These are phyloP conservation scores for Brassica rapa DNA, from an alignment of 345 rosid genomes.

Conservation along the genomic window DNA sequence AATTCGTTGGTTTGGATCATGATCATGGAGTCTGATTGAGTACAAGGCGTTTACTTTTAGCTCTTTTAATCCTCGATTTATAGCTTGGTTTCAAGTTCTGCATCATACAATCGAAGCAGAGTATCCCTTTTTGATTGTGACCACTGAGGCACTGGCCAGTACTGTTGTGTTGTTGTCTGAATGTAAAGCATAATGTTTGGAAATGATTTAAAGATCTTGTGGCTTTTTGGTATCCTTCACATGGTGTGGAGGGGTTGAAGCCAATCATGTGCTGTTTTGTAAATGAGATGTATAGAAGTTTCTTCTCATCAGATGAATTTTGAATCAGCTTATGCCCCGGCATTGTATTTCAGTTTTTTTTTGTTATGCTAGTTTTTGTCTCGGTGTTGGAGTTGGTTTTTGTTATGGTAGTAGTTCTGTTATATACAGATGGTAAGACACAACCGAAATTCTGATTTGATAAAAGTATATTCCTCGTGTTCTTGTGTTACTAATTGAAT, in stretches of 20 bases:
- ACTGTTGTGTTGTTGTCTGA: conserved; percentile 10
- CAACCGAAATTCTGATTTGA: not conserved
- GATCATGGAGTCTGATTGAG: too few relatives aligned
- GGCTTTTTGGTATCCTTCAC: not conserved
- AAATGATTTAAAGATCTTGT: conserved; percentile 3
- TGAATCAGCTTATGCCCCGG: not conserved
- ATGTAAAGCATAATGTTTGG: not conserved
- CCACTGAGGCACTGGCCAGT: not conserved
- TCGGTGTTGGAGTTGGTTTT: not conserved
- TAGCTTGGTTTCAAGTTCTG: not conserved
- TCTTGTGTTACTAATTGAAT: too few relatives aligned
- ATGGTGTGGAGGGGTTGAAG: not conserved
- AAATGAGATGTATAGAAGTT: not conserved
- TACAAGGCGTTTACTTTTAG: not conserved
- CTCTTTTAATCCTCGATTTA: not conserved
- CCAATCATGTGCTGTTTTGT: not conserved
- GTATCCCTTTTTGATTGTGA: too few relatives aligned
- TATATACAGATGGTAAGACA: conserved; percentile 3
- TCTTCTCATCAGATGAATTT: not conserved
- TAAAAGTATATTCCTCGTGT: too few relatives aligned
- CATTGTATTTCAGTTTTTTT: not conserved
- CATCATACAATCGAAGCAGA: not conserved
- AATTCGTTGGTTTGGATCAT: not conserved
- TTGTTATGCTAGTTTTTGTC: too few relatives aligned
- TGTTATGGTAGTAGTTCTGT: not conserved